A percentile compares a stretch with the other conserved stretches of the same genome.
phyloP scores from a whole-genome alignment of 805 yeast genomes.

The Nakazawaea wickerhamii region DNA sequence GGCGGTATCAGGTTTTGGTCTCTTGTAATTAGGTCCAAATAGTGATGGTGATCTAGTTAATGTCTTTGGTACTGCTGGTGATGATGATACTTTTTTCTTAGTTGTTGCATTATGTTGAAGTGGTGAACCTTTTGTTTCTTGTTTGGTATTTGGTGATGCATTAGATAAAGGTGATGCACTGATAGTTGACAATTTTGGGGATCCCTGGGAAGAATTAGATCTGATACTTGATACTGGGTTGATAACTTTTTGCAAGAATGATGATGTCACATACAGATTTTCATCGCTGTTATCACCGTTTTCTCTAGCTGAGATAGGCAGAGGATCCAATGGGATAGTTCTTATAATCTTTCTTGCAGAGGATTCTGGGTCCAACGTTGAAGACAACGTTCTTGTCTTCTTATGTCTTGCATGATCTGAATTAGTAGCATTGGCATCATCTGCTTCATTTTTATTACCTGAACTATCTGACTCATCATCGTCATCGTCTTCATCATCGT shows the following conservation, averaged over 20 bases:
- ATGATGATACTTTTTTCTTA: background rate
- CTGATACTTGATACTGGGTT: conserved; percentile 8
- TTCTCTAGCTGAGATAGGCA: conserved; percentile 49
- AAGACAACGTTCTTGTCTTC: conserved; percentile 47
- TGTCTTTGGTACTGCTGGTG: background rate
- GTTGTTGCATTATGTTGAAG: background rate
- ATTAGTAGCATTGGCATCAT: conserved; percentile 22
- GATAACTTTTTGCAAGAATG: conserved; percentile 12
- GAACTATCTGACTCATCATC: conserved; percentile 26
- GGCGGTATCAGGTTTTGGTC: conserved; percentile 6
- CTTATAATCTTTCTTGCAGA: conserved; percentile 70
- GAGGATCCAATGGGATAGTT: conserved; percentile 80
- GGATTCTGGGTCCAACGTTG: conserved; percentile 57
- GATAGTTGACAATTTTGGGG: conserved; percentile 8
- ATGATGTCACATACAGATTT: conserved; percentile 5
- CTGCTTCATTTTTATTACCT: conserved; percentile 22
- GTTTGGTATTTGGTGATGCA: background rate
- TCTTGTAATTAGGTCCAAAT: conserved; percentile 5
- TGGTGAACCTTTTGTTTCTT: background rate
- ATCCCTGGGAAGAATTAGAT: conserved; percentile 8
- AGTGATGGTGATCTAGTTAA: conserved; percentile 5
- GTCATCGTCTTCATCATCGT: conserved; percentile 18
- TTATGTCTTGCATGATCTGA: conserved; percentile 22
- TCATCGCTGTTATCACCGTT: background rate
- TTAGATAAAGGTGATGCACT: conserved; percentile 8